A percentile compares a stretch with the other conserved stretches of the same genome.
Evolutionary conservation across 345 rosid genomes (phyloP).

Genomic region (Gossypium anomalum): DNA sequence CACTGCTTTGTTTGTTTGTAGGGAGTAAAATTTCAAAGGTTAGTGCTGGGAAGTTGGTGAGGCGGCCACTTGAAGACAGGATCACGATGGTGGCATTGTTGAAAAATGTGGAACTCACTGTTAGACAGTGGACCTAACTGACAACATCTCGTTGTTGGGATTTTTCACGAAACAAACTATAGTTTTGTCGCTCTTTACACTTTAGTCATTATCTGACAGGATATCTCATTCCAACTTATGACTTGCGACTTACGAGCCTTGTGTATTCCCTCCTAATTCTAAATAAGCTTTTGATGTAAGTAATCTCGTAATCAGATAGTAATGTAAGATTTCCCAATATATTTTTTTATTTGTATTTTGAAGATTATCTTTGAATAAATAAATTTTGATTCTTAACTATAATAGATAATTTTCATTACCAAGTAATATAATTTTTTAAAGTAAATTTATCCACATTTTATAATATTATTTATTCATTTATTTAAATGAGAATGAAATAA

Average conservation of each 20-base stretch:
- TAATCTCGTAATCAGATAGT: too few relatives aligned
- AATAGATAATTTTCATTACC: too few relatives aligned
- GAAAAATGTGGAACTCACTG: constrained; percentile 13
- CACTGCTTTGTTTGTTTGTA: not conserved
- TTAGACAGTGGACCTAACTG: constrained; percentile 21
- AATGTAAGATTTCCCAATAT: too few relatives aligned
- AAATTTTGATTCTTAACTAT: too few relatives aligned
- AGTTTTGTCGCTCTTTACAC: not conserved
- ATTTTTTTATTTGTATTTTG: too few relatives aligned
- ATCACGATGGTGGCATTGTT: not conserved
- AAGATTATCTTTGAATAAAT: too few relatives aligned
- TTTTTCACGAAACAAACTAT: constrained; percentile 16
- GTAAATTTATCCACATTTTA: too few relatives aligned
- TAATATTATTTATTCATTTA: too few relatives aligned
- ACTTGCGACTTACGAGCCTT: not conserved
- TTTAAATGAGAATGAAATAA: too few relatives aligned
- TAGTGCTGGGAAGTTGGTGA: constrained; percentile 23
- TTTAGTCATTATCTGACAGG: not conserved
- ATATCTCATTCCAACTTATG: not conserved
- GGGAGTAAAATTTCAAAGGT: constrained; percentile 20
- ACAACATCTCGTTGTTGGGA: constrained; percentile 8
- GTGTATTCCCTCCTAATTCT: not conserved
- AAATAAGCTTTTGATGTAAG: too few relatives aligned
- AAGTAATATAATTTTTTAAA: too few relatives aligned
- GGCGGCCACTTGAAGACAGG: constrained; percentile 28